Base-by-base conservation (phyloP, 192 early-diverging fungal genomes). In the Chytriomyces confervae region DNA sequence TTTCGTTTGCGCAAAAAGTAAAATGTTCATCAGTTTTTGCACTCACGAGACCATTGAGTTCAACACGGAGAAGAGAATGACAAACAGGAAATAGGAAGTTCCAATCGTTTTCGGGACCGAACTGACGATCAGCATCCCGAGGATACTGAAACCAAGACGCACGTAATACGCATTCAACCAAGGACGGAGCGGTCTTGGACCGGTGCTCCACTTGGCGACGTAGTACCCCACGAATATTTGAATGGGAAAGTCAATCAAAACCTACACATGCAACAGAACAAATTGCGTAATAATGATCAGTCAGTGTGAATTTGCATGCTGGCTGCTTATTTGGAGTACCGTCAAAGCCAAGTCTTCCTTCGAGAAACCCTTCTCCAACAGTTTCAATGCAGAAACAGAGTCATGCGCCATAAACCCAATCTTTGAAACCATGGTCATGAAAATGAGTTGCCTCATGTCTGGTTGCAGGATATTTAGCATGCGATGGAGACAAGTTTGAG, bases 161-260 rank as follows among this genome's bases (percentile, higher is more conserved):
- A 95, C 92, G 79, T 92, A 91, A 81, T 95, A 99, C 7, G 95
- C 97, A 64, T 91, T 88, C 23, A 95, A 84, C 97, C 97, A 99
- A 81, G 97, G 96, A 36, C 86, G 90, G 74, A 97, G 83, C 5
- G 97, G 95, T 57, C 91, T 86, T 7, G 83, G 80, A 6, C 97
- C 97, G 74, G 85, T 90, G 64, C 94, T 96, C 97, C 96, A 99
- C 67, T 93, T 93, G 16, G 95, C 97, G 0, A 97, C 96, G 83
- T 96, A 97, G 82, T 98, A 98, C 13, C 97, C 97, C 88, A 99
- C 96, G 72, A 97, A 84, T 53, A 99, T 91, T 82, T 99, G 96
- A 65, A 97, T 88, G 1, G 97, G 97, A 66, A 99, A 99, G 80
- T 99, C 97, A 20, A 98, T 91, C 77, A 99, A 83, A 7, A 96